Conservation (phyloP, 257 asterid species). For the Primulina huaijiensis region DNA sequence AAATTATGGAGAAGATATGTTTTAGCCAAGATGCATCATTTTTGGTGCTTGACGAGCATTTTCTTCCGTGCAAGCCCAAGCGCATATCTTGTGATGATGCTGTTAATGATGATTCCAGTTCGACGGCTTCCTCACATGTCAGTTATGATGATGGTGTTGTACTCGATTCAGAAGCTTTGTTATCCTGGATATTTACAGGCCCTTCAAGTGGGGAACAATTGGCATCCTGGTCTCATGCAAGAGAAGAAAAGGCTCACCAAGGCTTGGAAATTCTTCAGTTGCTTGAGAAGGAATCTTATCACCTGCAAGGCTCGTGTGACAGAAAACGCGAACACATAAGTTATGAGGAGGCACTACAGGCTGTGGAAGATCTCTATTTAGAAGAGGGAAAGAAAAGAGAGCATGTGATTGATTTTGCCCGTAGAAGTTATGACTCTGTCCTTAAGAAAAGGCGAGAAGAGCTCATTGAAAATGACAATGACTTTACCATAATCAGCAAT, state of each 20-base stretch:
- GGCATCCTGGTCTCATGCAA: constrained; percentile 58
- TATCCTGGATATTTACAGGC: constrained; percentile 82
- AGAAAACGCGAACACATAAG: constrained; percentile 78
- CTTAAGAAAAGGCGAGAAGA: constrained; percentile 72
- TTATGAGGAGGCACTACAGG: constrained; percentile 87
- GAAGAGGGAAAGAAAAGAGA: constrained; percentile 88
- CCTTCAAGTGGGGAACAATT: constrained; percentile 70
- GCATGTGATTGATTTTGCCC: constrained; percentile 42
- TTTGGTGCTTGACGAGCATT: constrained; percentile 68
- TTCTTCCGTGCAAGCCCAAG: constrained; percentile 49
- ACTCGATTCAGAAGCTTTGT: constrained; percentile 71
- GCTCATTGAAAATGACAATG: constrained; percentile 59
- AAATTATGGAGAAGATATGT: constrained; percentile 55
- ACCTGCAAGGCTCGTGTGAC: constrained; percentile 80
- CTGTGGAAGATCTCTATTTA: constrained; percentile 75
- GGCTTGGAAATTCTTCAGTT: constrained; percentile 65
- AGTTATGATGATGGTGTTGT: constrained; percentile 41
- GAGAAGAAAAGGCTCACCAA: constrained; percentile 74
- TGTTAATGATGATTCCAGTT: constrained; percentile 32
- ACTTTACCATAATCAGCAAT: constrained; percentile 41
- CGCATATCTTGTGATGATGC: constrained; percentile 31
- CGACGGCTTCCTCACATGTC: constrained; percentile 34
- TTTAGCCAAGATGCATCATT: constrained; percentile 60
- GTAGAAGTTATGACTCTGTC: constrained; percentile 66
- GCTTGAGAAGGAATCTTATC: constrained; percentile 80